Evolutionary conservation across 2,329 filamentous ascomycete species (phyloP), one percentile per base, ranked within the genome.

Genomic region (Fusarium sp.): DNA sequence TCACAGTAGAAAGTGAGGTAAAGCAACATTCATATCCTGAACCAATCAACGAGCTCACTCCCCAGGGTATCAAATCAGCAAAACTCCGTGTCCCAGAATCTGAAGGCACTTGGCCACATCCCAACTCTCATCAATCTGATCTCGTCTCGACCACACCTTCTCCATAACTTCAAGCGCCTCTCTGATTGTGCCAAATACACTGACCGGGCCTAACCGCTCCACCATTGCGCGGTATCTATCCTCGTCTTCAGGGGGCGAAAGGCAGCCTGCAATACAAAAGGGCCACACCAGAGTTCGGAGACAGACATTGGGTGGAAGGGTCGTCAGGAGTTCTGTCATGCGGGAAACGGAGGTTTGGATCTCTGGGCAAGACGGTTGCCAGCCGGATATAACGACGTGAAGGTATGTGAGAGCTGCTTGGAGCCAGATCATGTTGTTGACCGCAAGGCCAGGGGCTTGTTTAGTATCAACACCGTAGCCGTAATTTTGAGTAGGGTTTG

Each of bases 341-440:
- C 73, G 78, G 68, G 75, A 47, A 72, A 85, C 78, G 28, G 79
- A 70, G 31, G 72, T 67, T 6, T 80, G 80, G 5, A 87, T 83
- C 57, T 87, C 85, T 0, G 80, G 77, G 52, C 80, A 83, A 1
- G 82, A 82, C 1, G 86, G 86, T 68, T 87, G 86, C 87, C 86
- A 89, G 7, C 87, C 87, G 3, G 82, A 84, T 7, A 87, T 81
- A 26, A 88, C 85, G 8, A 87, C 84, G 18, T 82, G 79, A 18
- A 89, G 82, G 66, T 88, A 88, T 13, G 84, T 82, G 4, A 87
- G 79, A 1, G 84, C 81, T 2, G 85, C 86, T 49, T 87, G 82
- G 3, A 85, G 84, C 87, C 87, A 89, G 47, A 87, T 83, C 20
- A 80, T 80, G 72, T 82, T 82, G 64, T 82, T 74, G 39, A 78